Conservation (phyloP, 768 basidiomycete genomes). For the Multifurca ochricompacta region DNA sequence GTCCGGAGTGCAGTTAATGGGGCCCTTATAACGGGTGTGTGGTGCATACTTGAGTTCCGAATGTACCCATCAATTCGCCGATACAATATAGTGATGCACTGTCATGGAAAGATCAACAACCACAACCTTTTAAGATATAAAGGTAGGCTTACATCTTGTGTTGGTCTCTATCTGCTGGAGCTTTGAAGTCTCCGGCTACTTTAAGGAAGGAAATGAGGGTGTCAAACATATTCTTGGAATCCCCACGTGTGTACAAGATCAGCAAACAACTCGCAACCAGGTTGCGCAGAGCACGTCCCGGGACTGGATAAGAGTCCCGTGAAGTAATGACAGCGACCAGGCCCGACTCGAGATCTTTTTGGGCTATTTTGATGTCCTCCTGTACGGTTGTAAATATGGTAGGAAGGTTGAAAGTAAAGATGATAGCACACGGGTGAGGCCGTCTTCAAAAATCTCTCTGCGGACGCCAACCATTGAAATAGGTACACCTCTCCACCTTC, state of each 20-base stretch:
- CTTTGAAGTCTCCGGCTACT: conserved; percentile 65
- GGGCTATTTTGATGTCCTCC: conserved; percentile 60
- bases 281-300: conserved; percentile 81
- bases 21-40: background rate
- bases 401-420: background rate
- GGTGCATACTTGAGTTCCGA: conserved; percentile 69
- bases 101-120: conserved; percentile 1
- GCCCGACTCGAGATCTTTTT: conserved; percentile 51
- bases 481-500: conserved; percentile 79
- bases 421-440: conserved; percentile 42
- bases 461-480: conserved; percentile 72
- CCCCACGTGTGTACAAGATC: conserved; percentile 66
- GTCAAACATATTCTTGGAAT: conserved; percentile 82
- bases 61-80: conserved; percentile 80
- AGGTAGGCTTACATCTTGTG: conserved; percentile 52
- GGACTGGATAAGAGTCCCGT: conserved; percentile 61
- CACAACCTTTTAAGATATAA: background rate
- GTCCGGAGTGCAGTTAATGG: background rate
- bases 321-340: conserved; percentile 64
- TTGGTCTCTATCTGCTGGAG: conserved; percentile 46
- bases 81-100: conserved; percentile 83
- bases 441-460: conserved; percentile 49
- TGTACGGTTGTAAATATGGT: conserved; percentile 25
- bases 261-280: conserved; percentile 73
- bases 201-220: conserved; percentile 72